phyloP scores from a whole-genome alignment of 805 yeast genomes.

The Saccharomyces paradoxus region DNA sequence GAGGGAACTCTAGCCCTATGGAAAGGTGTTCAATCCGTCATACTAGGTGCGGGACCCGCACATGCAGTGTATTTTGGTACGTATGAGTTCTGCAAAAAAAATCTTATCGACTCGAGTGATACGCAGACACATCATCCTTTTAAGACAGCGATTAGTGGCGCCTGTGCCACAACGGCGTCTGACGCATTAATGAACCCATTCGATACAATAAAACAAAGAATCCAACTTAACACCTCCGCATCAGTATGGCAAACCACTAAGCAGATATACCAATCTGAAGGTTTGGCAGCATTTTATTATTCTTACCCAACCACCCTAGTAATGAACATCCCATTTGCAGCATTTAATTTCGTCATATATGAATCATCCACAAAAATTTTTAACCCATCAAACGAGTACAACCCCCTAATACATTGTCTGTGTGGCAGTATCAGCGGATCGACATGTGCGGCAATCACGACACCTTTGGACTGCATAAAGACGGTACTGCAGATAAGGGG shows the following conservation, averaged over 20 bases:
- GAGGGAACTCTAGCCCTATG: conserved; percentile 89
- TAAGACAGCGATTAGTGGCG: conserved; percentile 83
- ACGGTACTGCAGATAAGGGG: conserved; percentile 85
- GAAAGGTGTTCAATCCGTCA: conserved; percentile 89
- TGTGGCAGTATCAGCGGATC: conserved; percentile 95
- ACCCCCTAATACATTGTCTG: conserved; percentile 86
- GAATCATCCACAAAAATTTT: conserved; percentile 76
- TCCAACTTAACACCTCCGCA: conserved; percentile 49
- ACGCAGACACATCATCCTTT: conserved; percentile 53
- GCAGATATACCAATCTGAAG: conserved; percentile 52
- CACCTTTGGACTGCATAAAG: conserved; percentile 90
- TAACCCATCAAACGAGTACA: conserved; percentile 72
- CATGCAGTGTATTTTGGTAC: conserved; percentile 95
- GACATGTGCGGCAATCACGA: conserved; percentile 90
- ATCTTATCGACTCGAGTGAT: conserved; percentile 31
- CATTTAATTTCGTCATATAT: conserved; percentile 87
- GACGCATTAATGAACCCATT: conserved; percentile 98
- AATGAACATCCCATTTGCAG: conserved; percentile 92
- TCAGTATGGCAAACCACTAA: conserved; percentile 26
- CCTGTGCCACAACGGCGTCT: conserved; percentile 81
- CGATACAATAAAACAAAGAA: conserved; percentile 90
- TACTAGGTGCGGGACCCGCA: conserved; percentile 97
- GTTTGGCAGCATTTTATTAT: conserved; percentile 72
- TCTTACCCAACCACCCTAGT: conserved; percentile 92
- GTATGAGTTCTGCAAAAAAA: conserved; percentile 62